Evolutionary conservation across 1,139 yeast genomes (phyloP), one percentile per base, ranked within the genome.

Genomic region (Debaryomyces sp.): DNA sequence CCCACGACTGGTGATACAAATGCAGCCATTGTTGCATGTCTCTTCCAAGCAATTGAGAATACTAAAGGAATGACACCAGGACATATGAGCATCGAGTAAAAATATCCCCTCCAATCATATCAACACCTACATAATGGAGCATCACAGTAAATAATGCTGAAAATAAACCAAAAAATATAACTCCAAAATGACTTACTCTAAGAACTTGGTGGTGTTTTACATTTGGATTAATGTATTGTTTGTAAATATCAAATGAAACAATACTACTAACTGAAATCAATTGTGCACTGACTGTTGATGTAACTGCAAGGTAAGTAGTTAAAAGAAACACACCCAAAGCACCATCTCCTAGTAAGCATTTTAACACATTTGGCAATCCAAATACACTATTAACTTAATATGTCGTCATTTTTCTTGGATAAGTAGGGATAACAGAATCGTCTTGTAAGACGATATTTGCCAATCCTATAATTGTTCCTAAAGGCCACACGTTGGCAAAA

Each of bases 11-110:
- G 71, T 5, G 70, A 55, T 17, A 61, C 52, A 45, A 63, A 58
- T 1, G 63, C 67, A 2, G 70, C 72, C 27, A 62, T 47, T 13
- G 44, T 50, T 0, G 69, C 60, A 50, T 70, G 75, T 39, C 65
- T 54, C 34, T 58, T 59, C 75, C 75, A 70, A 8, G 68, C 63
- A 29, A 72, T 61, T 12, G 70, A 59, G n/a, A 66, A 59, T 15
- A 67, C 57, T 47, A 68, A n/a, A n/a, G 75, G 74, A 35, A 70
- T 58, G 23, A 71, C 69, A 40, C 68, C 73, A 12, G 73, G 72
- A 53, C 73, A 67, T 29, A 68, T 69, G 15, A 70, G 49, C 62
- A 71, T 63, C 3, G 75, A 67, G 36, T 57, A 53, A 52, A 71
- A 70, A 48, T 70, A 69, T 2, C 71, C 68, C 45, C 64, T 50